phyloP scores from a whole-genome alignment of 352 stramenopile species.

The Pythium pectinolyticum region DNA sequence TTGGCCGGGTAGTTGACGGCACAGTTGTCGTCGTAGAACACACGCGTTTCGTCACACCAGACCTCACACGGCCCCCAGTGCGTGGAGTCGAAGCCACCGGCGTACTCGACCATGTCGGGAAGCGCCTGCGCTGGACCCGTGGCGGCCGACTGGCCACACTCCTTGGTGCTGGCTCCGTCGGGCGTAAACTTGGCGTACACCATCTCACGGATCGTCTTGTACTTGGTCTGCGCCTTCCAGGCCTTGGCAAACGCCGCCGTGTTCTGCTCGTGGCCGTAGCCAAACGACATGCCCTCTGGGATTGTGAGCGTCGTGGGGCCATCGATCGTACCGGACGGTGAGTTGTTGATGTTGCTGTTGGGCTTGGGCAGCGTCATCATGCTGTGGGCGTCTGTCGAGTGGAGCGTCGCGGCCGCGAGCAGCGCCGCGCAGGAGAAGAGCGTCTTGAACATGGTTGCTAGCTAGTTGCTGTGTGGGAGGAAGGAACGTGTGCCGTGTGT shows the following conservation, averaged over 20 bases:
- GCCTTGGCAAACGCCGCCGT: constrained; percentile 29
- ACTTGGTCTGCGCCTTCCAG: constrained; percentile 26
- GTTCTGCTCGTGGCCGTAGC: constrained; percentile 20
- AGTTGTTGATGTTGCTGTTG: constrained; percentile 19
- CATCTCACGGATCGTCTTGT: constrained; percentile 23
- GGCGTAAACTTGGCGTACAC: constrained; percentile 20
- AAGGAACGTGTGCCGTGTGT: background rate
- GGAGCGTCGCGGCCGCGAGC: background rate
- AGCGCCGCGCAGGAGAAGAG: background rate
- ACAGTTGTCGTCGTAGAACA: constrained; percentile 55
- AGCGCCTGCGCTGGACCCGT: constrained; percentile 1
- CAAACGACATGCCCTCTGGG: constrained; percentile 13
- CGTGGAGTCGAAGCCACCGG: constrained; percentile 29
- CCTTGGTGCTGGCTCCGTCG: constrained; percentile 8
- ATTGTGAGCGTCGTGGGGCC: background rate
- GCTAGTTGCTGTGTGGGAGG: background rate
- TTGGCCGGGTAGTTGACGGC: constrained; percentile 35
- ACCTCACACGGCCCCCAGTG: constrained; percentile 48
- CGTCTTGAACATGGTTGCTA: constrained; percentile 12
- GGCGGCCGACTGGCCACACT: constrained; percentile 22
- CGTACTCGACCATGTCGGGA: constrained; percentile 31
- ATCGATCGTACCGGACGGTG: constrained; percentile 11
- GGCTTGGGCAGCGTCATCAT: constrained; percentile 21
- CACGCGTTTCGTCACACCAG: constrained; percentile 46
- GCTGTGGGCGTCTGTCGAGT: constrained; percentile 10